Evolutionary conservation across 2,329 filamentous ascomycete genomes (phyloP), one percentile per base, ranked within the genome.

Genomic region (Nakataea oryzae): DNA sequence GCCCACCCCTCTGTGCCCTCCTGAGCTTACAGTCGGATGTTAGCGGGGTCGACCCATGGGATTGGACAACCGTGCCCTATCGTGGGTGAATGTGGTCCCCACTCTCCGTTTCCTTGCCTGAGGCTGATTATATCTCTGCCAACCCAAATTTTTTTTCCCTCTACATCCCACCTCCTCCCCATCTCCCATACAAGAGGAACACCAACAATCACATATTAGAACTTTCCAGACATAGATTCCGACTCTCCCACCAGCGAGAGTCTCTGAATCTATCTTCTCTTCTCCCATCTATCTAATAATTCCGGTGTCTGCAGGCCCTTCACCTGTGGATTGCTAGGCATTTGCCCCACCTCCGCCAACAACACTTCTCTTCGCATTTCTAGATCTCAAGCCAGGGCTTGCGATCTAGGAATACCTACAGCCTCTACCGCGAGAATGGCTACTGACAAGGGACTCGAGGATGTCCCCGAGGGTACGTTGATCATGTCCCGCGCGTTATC

Each of bases 401-500:
- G 89, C 86, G 87, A 84, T 87, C 84, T 85, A 81, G 82, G 81
- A 74, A 83, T 85, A 78, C 75, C 73, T 73, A 72, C 67, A 74
- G 72, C 71, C 69, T 60, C 73, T 80, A 83, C 81, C 87, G 87
- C 91, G 93, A 97, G 89, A 86, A 97, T 97, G 93, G 93, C 93
- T 91, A 87, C 88, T 78, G 90, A 91, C 74, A 96, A 96, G 86
- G 93, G 93, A 85, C 91, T 97, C 83, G 93, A 97, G 85, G 93
- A 97, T 79, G 88, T 96, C 81, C 89, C 91, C 77, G 92, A 96
- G 85, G 86, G 91, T 96, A 84, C 83, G 91, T 87, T 29, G 58
- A 50, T 24, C 21, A 14, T 54, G 17, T 24, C 34, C 34, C 28
- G 41, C 41, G 21, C 41, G 9, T 17, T 24, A 50, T 50, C 41